Percentiles rank a stretch among this genome's conserved stretches.
Conservation (phyloP, 176 grass and related monocot genomes). For the Carex parvula region DNA sequence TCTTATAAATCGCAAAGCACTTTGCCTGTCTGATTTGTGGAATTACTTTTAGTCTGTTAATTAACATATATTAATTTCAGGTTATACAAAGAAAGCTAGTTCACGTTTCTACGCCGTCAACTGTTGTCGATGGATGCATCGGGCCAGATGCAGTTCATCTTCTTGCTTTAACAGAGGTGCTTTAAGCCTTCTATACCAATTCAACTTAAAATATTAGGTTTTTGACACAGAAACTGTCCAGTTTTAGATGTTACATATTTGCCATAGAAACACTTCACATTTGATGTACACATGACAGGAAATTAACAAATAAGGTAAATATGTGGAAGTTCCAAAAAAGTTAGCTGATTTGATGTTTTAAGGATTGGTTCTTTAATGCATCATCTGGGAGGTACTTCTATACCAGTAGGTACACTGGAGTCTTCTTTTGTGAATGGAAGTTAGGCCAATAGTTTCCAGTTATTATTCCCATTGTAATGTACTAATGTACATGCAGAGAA, state of each 20-base stretch:
- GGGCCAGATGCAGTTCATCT: slow-evolving; percentile 81
- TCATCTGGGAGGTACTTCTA: background rate
- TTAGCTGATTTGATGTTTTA: background rate
- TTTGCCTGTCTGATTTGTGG: slow-evolving; percentile 10
- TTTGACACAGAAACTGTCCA: background rate
- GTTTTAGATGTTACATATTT: slow-evolving; percentile 9
- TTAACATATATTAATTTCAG: slow-evolving; percentile 43
- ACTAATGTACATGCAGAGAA: slow-evolving; percentile 24
- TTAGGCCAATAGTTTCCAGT: background rate
- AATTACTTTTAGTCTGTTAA: slow-evolving; percentile 19
- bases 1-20: background rate
- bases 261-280: background rate
- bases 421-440: background rate
- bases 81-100: slow-evolving; percentile 83
- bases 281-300: background rate
- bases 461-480: slow-evolving; percentile 2
- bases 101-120: slow-evolving; percentile 77
- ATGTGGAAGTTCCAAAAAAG: background rate
- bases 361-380: background rate
- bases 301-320: background rate
- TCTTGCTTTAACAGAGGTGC: slow-evolving; percentile 96
- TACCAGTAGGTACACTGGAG: background rate
- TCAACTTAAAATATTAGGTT: background rate
- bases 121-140: slow-evolving; percentile 57
- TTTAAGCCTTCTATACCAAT: background rate